These are phyloP conservation scores for Fraxinus nigra DNA, from an alignment of 305 asterid species.

Conservation along the genomic window DNA sequence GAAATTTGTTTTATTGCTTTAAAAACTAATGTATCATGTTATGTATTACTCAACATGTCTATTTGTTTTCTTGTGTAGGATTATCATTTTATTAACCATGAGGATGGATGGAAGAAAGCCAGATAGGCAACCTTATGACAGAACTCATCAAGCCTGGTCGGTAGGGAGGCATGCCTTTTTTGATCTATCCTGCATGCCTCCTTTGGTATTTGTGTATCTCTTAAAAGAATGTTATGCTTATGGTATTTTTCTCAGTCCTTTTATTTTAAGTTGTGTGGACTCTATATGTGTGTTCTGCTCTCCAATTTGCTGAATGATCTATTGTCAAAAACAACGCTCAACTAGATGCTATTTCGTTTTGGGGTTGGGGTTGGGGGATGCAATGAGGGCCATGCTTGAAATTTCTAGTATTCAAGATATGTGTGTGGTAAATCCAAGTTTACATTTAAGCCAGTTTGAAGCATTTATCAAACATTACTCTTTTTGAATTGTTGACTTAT, in stretches of 20 bases:
- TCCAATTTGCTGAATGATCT: background rate
- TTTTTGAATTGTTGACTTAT: constrained; percentile 12
- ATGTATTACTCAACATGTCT: constrained; percentile 14
- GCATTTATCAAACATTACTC: background rate
- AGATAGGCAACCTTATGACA: constrained; percentile 27
- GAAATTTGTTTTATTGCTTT: background rate
- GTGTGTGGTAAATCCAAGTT: constrained; percentile 8
- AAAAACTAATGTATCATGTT: background rate
- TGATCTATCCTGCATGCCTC: constrained; percentile 80
- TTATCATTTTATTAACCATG: constrained; percentile 34
- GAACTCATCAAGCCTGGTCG: constrained; percentile 27
- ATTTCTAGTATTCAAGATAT: background rate
- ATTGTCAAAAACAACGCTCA: constrained; percentile 1
- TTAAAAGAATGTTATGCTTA: constrained; percentile 67
- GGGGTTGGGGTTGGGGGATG: background rate
- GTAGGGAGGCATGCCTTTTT: constrained; percentile 64
- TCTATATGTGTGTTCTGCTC: constrained; percentile 1
- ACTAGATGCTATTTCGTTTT: background rate
- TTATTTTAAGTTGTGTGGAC: background rate
- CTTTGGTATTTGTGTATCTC: constrained; percentile 77
- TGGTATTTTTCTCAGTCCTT: constrained; percentile 41
- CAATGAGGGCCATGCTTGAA: constrained; percentile 11
- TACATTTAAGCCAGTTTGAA: constrained; percentile 16
- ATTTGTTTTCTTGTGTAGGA: constrained; percentile 33
- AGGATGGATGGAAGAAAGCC: constrained; percentile 34